Evolutionary conservation across 768 basidiomycete genomes (phyloP).

Genomic region (Cubamyces lactineus): DNA sequence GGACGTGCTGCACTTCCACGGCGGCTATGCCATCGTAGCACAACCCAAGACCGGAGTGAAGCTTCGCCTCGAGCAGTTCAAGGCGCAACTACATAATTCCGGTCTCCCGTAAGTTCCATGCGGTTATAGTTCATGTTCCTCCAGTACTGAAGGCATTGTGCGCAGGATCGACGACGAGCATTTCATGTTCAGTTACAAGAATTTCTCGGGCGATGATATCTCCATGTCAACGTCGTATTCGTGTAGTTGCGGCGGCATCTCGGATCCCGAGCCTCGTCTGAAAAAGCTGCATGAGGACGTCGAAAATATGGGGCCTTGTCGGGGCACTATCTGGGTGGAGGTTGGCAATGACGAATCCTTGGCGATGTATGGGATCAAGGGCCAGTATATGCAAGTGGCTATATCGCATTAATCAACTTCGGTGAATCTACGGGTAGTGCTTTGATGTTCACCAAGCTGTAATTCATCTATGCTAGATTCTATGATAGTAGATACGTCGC

Average conservation of each 20-base stretch:
- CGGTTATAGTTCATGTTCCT: no score
- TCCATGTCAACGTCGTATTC: background rate
- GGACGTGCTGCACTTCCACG: conserved; percentile 7
- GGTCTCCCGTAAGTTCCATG: conserved; percentile 10
- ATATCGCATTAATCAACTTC: background rate
- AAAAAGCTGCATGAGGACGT: background rate
- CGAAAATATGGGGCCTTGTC: background rate
- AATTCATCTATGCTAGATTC: no score
- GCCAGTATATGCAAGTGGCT: background rate
- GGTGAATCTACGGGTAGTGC: background rate
- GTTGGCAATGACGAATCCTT: background rate
- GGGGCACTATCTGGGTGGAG: background rate
- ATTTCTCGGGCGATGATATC: no score
- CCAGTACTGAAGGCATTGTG: background rate
- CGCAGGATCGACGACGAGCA: background rate
- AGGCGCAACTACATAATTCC: background rate
- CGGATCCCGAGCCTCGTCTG: background rate
- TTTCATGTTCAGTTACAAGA: no score
- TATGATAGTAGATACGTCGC: no score
- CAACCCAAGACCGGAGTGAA: conserved; percentile 5
- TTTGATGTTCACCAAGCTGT: no score
- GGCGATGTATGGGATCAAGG: background rate
- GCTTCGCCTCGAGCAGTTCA: background rate
- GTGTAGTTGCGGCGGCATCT: conserved; percentile 7
- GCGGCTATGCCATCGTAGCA: conserved; percentile 17